phyloP scores from a whole-genome alignment of 805 yeast genomes.

The Naumovozyma castellii region DNA sequence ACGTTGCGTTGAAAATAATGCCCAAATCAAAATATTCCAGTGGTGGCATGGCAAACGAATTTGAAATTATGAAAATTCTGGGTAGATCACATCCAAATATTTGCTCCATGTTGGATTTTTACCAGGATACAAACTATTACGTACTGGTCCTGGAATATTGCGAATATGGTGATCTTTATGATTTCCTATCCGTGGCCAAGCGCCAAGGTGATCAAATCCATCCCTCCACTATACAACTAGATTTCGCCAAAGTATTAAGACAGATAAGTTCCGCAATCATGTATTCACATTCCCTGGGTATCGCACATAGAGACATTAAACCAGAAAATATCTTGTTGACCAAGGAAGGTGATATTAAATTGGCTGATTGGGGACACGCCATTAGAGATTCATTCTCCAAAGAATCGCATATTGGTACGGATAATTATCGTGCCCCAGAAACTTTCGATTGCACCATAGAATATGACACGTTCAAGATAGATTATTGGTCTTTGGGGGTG shows the following conservation, averaged over 20 bases:
- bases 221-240: conserved; percentile 12
- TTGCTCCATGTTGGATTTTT: conserved; percentile 48
- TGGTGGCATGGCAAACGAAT: conserved; percentile 16
- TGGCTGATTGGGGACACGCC: conserved; percentile 71
- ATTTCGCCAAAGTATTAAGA: conserved; percentile 33
- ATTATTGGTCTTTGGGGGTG: conserved; percentile 83
- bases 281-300: conserved; percentile 47
- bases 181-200: conserved; percentile 29
- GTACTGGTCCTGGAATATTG: conserved; percentile 60
- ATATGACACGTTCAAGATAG: conserved; percentile 70
- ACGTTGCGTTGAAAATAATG: conserved; percentile 26
- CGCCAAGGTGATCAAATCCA: conserved; percentile 9
- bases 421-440: conserved; percentile 91
- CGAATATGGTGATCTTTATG: conserved; percentile 58
- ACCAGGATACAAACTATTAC: conserved; percentile 44
- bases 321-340: conserved; percentile 61
- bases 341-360: conserved; percentile 42
- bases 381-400: conserved; percentile 29
- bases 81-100: conserved; percentile 41
- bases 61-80: conserved; percentile 31
- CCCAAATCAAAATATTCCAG: conserved; percentile 14
- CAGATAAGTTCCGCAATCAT: conserved; percentile 45
- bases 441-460: conserved; percentile 34
- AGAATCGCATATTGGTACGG: conserved; percentile 55
- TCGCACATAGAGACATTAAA: conserved; percentile 63